Percentiles rank a stretch among this genome's conserved stretches.
Conservation (phyloP, 2,329 filamentous ascomycete genomes). For the Aspergillus aculeatus region DNA sequence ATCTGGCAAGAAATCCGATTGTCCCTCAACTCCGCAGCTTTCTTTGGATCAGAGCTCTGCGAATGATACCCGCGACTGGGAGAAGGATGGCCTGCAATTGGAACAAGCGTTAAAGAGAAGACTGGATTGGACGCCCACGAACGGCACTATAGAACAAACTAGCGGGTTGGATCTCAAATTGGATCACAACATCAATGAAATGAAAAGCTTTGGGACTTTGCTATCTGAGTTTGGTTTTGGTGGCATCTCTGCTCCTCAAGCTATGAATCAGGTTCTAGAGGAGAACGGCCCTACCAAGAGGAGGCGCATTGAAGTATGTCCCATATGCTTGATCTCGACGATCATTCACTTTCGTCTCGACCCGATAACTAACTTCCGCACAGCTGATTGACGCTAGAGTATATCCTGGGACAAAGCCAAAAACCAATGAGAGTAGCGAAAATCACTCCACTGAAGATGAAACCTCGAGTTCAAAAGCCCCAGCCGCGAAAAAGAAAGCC, state of each 20-base stretch:
- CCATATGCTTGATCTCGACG: background rate
- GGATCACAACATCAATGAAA: background rate
- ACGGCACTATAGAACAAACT: conserved; percentile 36
- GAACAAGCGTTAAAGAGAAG: conserved; percentile 56
- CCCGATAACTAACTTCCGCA: conserved; percentile 4
- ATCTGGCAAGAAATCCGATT: conserved; percentile 12
- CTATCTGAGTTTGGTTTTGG: conserved; percentile 44
- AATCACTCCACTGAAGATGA: conserved; percentile 17
- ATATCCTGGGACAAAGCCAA: conserved; percentile 14
- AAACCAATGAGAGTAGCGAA: conserved; percentile 5
- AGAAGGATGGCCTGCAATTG: conserved; percentile 29
- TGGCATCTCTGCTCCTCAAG: conserved; percentile 17
- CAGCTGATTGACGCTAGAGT: conserved; percentile 28
- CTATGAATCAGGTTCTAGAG: conserved; percentile 14
- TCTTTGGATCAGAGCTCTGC: background rate
- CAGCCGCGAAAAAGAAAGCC: conserved; percentile 21
- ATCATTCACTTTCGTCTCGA: background rate
- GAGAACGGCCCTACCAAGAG: conserved; percentile 36
- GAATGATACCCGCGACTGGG: conserved; percentile 19
- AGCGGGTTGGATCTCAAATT: conserved; percentile 17
- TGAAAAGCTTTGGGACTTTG: conserved; percentile 34
- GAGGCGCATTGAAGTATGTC: conserved; percentile 38
- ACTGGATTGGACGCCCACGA: conserved; percentile 67
- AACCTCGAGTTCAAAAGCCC: conserved; percentile 11
- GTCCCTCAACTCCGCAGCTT: conserved; percentile 2